These are phyloP conservation scores for Remersonia thermophila DNA, from an alignment of 2,329 filamentous ascomycete genomes.

Conservation along the genomic window DNA sequence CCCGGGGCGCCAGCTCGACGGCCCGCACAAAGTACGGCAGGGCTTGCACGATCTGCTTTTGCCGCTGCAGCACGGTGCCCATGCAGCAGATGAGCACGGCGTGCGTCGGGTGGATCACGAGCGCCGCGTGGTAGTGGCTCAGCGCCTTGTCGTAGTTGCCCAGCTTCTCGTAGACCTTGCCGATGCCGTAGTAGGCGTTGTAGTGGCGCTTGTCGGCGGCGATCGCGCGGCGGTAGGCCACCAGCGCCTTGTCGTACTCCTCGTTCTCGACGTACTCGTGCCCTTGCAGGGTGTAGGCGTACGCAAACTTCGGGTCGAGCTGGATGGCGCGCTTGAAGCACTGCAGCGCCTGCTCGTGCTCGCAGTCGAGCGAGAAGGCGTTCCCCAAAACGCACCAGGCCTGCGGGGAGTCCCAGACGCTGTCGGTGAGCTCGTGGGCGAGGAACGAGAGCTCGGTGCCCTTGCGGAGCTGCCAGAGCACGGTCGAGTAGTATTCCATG, in stretches of 20 bases:
- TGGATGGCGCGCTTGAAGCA: conserved; percentile 95
- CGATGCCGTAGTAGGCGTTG: conserved; percentile 93
- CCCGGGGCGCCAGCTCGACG: conserved; percentile 67
- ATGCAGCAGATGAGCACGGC: conserved; percentile 87
- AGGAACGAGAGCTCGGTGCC: conserved; percentile 87
- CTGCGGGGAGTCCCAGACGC: conserved; percentile 79
- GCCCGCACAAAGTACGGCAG: conserved; percentile 73
- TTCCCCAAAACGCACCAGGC: conserved; percentile 96
- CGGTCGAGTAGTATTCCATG: conserved; percentile 96
- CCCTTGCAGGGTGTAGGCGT: conserved; percentile 89
- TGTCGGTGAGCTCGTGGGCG: conserved; percentile 78
- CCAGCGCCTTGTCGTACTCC: conserved; percentile 89
- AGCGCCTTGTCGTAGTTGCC: conserved; percentile 86
- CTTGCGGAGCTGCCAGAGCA: conserved; percentile 95
- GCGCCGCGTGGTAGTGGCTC: conserved; percentile 79
- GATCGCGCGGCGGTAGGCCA: conserved; percentile 76
- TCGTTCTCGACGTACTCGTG: conserved; percentile 95
- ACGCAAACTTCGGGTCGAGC: conserved; percentile 79
- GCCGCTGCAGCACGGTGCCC: conserved; percentile 77
- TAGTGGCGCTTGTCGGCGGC: conserved; percentile 82
- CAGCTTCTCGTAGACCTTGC: conserved; percentile 74
- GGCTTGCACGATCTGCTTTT: conserved; percentile 68
- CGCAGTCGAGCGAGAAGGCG: conserved; percentile 80
- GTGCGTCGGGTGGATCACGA: conserved; percentile 85
- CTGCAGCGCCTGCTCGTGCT: conserved; percentile 86